Percentiles rank a stretch among this genome's conserved stretches.
Evolutionary conservation across 768 basidiomycete species (phyloP).

Genomic region (Daedalea quercina): DNA sequence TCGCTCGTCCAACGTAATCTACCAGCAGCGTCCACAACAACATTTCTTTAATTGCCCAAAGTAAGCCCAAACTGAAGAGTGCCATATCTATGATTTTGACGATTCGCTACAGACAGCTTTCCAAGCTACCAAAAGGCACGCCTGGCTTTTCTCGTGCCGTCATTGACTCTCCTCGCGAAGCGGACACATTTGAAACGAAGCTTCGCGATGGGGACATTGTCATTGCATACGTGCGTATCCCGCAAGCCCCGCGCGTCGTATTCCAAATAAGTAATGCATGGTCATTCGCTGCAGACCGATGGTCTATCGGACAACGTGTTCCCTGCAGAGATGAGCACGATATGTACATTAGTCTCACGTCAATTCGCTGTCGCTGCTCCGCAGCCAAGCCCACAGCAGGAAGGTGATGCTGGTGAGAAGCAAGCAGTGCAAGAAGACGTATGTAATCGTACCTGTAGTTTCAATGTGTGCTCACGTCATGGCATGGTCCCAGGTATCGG

Average conservation of each 20-base stretch:
- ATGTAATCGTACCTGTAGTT: no score
- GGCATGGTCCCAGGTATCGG: constrained; percentile 40
- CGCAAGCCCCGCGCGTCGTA: no score
- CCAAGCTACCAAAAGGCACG: constrained; percentile 26
- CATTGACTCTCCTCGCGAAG: constrained; percentile 34
- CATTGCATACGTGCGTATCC: constrained; percentile 36
- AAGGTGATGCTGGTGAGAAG: constrained; percentile 5
- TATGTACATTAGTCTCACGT: constrained; percentile 62
- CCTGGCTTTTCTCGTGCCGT: constrained; percentile 16
- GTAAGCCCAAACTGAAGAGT: constrained; percentile 31
- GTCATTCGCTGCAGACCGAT: constrained; percentile 35
- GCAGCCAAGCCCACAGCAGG: background rate
- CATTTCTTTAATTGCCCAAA: constrained; percentile 41
- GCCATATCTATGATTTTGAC: no score
- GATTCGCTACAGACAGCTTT: constrained; percentile 25
- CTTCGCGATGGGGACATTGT: constrained; percentile 49
- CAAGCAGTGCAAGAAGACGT: background rate
- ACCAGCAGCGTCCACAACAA: constrained; percentile 36
- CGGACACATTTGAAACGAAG: constrained; percentile 38
- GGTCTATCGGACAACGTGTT: constrained; percentile 56
- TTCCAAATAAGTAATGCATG: no score
- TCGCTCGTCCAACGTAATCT: constrained; percentile 56
- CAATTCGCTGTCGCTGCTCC: constrained; percentile 9
- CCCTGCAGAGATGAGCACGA: constrained; percentile 58
- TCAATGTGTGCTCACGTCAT: no score